Evolutionary conservation across 306 rosid species (phyloP), one percentile per base, ranked within the genome.

Genomic region (Vigna reflexopilosa): DNA sequence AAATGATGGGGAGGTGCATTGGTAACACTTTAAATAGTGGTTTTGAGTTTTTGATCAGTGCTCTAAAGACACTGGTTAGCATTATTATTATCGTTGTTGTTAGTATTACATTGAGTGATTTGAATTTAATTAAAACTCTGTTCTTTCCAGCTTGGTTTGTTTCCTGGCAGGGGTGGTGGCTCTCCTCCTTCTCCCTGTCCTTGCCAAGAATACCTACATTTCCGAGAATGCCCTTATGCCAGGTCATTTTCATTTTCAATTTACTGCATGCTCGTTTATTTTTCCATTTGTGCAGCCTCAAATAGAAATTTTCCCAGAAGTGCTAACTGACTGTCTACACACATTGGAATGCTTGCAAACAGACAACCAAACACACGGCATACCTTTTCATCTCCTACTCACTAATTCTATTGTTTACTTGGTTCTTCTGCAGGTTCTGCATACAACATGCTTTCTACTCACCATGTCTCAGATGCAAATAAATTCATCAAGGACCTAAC

Each of bases 141-240:
- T 20, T 19, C 19, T 58, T 80, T 56, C 32, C 91, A 93, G 99
- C 45, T 80, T 89, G 45, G 40, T 93, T 81, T 88, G 94, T 78
- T 85, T 90, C 77, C 16, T 68, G 2, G 91, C 98, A 51, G 99
- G 94, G 54, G 83, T 88, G 73, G 51, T 95, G 74, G 92, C 94
- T 67, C 94, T 95, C 48, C 73, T 95, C 58, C 93, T 95, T 57
- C 92, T 95, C 19, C 99, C 99, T 12, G 44, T 92, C 70, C 92
- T 93, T 36, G 91, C 98, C 76, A 95, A 91, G 90, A 93, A 87
- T 87, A 93, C 97, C 67, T 93, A 93, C 90, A 85, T 91, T 72
- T 95, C 99, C 24, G 98, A 95, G 76, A 95, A 93, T 81, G 93
- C 99, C 68, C 98, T 95, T 69, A 91, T 93, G 98, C 97, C 99